Evolutionary conservation across 805 yeast species (phyloP).

Genomic region (Peterozyma toletana): DNA sequence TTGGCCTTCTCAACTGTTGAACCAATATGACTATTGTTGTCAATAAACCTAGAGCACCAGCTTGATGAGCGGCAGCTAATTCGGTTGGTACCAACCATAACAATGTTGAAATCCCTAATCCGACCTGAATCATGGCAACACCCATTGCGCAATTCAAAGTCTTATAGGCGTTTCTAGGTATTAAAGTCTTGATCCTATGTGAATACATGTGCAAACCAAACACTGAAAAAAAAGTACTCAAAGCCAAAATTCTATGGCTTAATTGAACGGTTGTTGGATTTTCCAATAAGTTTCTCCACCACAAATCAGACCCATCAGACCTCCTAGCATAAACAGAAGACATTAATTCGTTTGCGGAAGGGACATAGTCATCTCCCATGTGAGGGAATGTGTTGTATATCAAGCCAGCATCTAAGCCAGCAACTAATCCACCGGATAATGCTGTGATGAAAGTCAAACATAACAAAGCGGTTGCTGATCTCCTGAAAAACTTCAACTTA

Average conservation of each 20-base stretch:
- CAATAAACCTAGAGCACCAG: conserved; percentile 86
- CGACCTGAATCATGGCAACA: conserved; percentile 72
- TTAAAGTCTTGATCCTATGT: conserved; percentile 40
- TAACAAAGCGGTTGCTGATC: conserved; percentile 47
- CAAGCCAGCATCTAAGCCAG: conserved; percentile 96
- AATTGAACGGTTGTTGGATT: conserved; percentile 95
- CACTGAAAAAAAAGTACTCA: conserved; percentile 67
- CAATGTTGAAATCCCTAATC: conserved; percentile 81
- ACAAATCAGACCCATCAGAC: conserved; percentile 60
- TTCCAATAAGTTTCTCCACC: conserved; percentile 91
- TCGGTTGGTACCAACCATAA: conserved; percentile 87
- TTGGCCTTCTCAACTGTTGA: conserved; percentile 52
- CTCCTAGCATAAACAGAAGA: conserved; percentile 65
- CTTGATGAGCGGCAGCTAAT: conserved; percentile 93
- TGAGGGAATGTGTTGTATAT: conserved; percentile 94
- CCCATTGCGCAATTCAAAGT: conserved; percentile 72
- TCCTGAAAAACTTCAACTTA: conserved; percentile 48
- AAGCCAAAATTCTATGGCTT: conserved; percentile 81
- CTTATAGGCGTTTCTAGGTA: conserved; percentile 51
- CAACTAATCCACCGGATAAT: conserved; percentile 97
- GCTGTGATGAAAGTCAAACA: conserved; percentile 80
- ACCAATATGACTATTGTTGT: conserved; percentile 68
- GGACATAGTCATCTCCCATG: conserved; percentile 84
- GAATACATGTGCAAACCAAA: conserved; percentile 68
- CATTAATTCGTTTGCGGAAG: conserved; percentile 72